Evolutionary conservation across 2,329 filamentous ascomycete species (phyloP).

Genomic region (Leptographium lundbergii): DNA sequence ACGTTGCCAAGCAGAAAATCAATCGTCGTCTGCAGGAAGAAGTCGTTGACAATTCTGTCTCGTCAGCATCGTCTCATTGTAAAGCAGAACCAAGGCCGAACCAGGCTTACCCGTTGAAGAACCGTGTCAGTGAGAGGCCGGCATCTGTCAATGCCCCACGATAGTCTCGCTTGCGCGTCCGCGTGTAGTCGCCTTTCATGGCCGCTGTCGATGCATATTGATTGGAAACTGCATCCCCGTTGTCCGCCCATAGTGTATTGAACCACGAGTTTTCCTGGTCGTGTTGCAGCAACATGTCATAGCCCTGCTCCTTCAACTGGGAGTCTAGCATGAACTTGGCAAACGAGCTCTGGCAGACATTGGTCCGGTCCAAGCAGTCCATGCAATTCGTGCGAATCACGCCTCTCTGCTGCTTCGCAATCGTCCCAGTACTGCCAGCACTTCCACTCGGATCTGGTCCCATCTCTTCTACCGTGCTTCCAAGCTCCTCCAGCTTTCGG

Average conservation of each 20-base stretch:
- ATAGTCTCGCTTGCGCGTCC: constrained; percentile 81
- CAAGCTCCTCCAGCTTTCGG: constrained; percentile 53
- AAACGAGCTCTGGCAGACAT: constrained; percentile 88
- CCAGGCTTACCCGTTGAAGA: constrained; percentile 47
- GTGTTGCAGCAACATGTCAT: constrained; percentile 59
- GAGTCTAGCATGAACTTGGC: constrained; percentile 69
- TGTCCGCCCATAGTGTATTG: constrained; percentile 94
- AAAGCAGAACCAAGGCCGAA: not conserved
- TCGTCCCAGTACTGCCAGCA: not conserved
- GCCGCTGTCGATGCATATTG: constrained; percentile 94
- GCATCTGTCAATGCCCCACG: constrained; percentile 85
- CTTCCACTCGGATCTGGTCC: not conserved
- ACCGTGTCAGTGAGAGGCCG: constrained; percentile 70
- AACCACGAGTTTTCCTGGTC: constrained; percentile 86
- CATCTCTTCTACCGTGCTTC: constrained; percentile 50
- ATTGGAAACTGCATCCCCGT: constrained; percentile 88
- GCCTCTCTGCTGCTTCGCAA: constrained; percentile 48
- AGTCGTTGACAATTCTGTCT: constrained; percentile 92
- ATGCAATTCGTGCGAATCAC: constrained; percentile 94
- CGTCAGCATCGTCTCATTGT: not conserved
- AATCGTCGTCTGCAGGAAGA: constrained; percentile 89
- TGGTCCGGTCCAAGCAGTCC: constrained; percentile 94
- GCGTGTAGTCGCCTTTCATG: constrained; percentile 91
- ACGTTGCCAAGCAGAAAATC: constrained; percentile 90
- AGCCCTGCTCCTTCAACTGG: constrained; percentile 64